Percentiles rank a stretch among this genome's conserved stretches.
Conservation (phyloP, 2,329 filamentous ascomycete species). For the Penicillium sp. region DNA sequence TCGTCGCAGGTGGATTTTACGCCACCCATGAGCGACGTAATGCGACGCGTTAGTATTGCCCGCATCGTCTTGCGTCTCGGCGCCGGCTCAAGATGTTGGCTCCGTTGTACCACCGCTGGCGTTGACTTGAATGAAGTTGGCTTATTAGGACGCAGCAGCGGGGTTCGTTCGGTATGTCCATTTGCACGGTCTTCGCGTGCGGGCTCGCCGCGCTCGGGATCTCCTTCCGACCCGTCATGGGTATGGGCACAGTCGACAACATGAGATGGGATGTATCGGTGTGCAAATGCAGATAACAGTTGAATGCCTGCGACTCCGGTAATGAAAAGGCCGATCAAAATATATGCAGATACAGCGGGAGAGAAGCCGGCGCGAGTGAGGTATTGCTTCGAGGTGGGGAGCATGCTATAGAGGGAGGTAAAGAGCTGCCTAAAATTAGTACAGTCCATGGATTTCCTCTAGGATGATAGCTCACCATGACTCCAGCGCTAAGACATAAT, state of each 20-base stretch:
- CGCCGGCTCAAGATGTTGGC: constrained; percentile 7
- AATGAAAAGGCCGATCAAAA: constrained; percentile 41
- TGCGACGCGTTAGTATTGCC: constrained; percentile 30
- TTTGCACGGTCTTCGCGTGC: constrained; percentile 17
- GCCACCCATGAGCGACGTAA: constrained; percentile 45
- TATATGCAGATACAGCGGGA: constrained; percentile 53
- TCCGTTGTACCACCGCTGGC: constrained; percentile 15
- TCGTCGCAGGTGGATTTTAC: constrained; percentile 48
- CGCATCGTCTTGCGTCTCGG: constrained; percentile 26
- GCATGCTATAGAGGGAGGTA: constrained; percentile 84
- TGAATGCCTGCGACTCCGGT: constrained; percentile 42
- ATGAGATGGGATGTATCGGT: constrained; percentile 43
- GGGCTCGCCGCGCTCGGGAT: constrained; percentile 27
- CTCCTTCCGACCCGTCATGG: constrained; percentile 31
- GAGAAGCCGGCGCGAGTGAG: constrained; percentile 60
- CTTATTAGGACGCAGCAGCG: constrained; percentile 19
- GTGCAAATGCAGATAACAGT: constrained; percentile 38
- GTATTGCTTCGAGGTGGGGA: constrained; percentile 75
- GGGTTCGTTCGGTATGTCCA: constrained; percentile 24
- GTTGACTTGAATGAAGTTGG: constrained; percentile 18
- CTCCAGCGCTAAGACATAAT: constrained; percentile 84
- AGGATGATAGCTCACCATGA: constrained; percentile 62
- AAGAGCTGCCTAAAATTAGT: constrained; percentile 56
- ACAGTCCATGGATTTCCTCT: not conserved
- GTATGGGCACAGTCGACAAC: constrained; percentile 44